Evolutionary conservation across 306 rosid genomes (phyloP), one percentile per base, ranked within the genome.

Genomic region (Comarum palustre): DNA sequence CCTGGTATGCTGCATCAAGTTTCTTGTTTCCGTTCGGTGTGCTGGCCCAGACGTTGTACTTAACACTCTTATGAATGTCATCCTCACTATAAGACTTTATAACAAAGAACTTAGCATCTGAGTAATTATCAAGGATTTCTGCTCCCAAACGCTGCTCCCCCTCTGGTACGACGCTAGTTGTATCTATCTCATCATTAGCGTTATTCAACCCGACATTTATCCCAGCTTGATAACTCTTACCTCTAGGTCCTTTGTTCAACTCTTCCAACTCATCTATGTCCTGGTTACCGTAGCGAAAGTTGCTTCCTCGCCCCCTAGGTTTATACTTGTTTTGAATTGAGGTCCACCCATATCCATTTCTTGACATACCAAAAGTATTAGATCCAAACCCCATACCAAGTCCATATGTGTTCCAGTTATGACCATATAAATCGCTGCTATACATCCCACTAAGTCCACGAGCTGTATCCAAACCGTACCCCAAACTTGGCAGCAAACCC

Each of bases 41-140:
- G 67, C 99, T 94, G 24, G 99, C 99, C 99, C 99, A 94, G 34
- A 91, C 97, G 76, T 78, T 88, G 73, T 91, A 89, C 86, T 94
- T 94, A n/a, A 94, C 92, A 78, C 99, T 91, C 77, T 94, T 94
- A 57, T 94, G 99, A 34, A 94, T 90, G 80, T 94, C 99, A 77
- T 94, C 99, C 79, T 94, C 99, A 13, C 99, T 94, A 41, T 94
- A 94, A 4, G 99, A 94, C 84, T 94, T 94, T 1, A 94, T 94
- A 76, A 94, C 81, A 72, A 91, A 94, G 73, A 86, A 80, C 57
- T 88, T 94, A 17, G 96, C 96, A 73, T 89, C 91, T 4, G 82
- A 25, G 10, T 84, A 91, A 8, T 83, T 86, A 65, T 91, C 97
- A 0, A 84, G 84, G 31, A 94, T 88, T 79, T 90, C 97, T 65